A percentile compares a stretch with the other conserved stretches of the same genome.
Conservation (phyloP, 2,329 filamentous ascomycete species). For the Aureobasidium sp. region DNA sequence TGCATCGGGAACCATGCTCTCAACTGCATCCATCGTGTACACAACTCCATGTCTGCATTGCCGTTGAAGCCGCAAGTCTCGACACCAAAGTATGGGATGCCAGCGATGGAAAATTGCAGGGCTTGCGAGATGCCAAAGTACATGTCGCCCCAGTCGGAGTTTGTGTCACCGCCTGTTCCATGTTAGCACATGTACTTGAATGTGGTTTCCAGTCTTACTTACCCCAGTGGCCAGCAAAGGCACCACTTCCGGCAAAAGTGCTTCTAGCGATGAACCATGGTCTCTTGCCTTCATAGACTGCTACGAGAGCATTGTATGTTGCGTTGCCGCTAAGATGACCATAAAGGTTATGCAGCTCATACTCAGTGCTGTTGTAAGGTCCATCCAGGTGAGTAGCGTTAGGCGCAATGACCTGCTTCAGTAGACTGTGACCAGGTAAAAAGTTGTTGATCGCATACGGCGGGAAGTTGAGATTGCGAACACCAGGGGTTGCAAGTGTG, state of each 20-base stretch:
- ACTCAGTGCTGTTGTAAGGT: slow-evolving; percentile 21
- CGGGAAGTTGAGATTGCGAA: slow-evolving; percentile 20
- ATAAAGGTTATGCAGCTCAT: slow-evolving; percentile 22
- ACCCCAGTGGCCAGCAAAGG: slow-evolving; percentile 16
- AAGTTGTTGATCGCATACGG: slow-evolving; percentile 23
- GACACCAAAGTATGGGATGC: slow-evolving; percentile 20
- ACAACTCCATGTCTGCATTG: slow-evolving; percentile 20
- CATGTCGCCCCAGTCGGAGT: slow-evolving; percentile 19
- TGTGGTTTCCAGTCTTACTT: neutral
- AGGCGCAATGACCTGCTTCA: slow-evolving; percentile 18
- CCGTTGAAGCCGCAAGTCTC: slow-evolving; percentile 22
- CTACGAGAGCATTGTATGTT: slow-evolving; percentile 18
- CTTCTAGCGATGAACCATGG: slow-evolving; percentile 16
- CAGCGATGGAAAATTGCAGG: slow-evolving; percentile 19
- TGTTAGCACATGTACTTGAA: neutral
- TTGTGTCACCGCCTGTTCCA: slow-evolving; percentile 16
- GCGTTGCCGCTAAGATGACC: slow-evolving; percentile 19
- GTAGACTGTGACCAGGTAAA: slow-evolving; percentile 18
- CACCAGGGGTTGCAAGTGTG: slow-evolving; percentile 18
- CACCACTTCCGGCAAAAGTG: slow-evolving; percentile 18
- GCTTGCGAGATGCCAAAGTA: slow-evolving; percentile 21
- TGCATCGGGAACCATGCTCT: slow-evolving; percentile 22
- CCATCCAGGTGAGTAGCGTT: slow-evolving; percentile 21
- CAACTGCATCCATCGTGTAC: slow-evolving; percentile 20
- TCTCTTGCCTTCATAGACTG: slow-evolving; percentile 8